Conservation (phyloP, 2,329 filamentous ascomycete genomes). For the Alternaria gaisen region DNA sequence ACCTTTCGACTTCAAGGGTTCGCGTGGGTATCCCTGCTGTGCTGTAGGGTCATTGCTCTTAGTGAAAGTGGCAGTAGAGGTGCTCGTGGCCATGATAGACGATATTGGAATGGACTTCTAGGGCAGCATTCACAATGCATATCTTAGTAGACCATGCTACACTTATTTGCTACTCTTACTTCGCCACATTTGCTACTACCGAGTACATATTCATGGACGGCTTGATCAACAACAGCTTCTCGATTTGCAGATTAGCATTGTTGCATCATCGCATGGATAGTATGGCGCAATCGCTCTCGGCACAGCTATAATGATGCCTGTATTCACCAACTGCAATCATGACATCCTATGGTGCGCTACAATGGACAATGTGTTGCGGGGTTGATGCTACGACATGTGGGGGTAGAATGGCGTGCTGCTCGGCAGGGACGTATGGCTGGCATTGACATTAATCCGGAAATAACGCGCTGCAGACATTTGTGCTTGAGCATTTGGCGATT, state of each 20-base stretch:
- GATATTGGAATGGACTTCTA: not conserved
- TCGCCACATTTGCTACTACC: not conserved
- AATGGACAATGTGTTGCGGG: conserved; percentile 21
- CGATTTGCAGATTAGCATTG: not conserved
- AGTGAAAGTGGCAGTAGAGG: conserved; percentile 2
- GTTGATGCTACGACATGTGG: conserved; percentile 30
- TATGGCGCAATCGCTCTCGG: not conserved
- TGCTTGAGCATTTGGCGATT: not conserved
- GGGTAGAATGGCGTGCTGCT: conserved; percentile 32
- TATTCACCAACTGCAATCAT: not conserved
- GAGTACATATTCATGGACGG: not conserved
- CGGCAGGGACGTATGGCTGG: not conserved
- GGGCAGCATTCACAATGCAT: no score
- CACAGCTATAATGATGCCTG: not conserved
- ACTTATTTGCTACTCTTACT: not conserved
- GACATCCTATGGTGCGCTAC: not conserved
- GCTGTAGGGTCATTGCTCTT: not conserved
- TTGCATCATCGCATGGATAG: conserved; percentile 4
- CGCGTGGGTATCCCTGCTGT: conserved; percentile 10
- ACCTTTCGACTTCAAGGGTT: conserved; percentile 57
- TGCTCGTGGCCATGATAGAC: conserved; percentile 14
- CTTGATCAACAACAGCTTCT: not conserved
- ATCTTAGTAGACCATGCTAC: not conserved
- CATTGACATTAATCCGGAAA: not conserved
- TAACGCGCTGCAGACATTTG: not conserved